These are phyloP conservation scores for Chaetomium olivaceum DNA, from an alignment of 2,329 filamentous ascomycete species.

Conservation along the genomic window DNA sequence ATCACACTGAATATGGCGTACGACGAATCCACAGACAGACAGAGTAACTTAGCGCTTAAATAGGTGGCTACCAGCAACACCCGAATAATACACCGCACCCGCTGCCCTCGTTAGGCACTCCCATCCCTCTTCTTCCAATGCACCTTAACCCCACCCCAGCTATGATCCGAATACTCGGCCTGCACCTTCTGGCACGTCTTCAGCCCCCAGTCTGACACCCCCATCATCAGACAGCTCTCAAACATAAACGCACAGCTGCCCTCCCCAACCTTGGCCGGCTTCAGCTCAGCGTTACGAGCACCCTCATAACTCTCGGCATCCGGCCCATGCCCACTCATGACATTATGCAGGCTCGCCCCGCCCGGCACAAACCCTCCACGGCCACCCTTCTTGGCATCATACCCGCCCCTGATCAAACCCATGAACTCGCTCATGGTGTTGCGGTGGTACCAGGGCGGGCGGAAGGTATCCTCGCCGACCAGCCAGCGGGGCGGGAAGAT, in stretches of 20 bases:
- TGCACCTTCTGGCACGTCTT: conserved; percentile 60
- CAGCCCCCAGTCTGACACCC: conserved; percentile 70
- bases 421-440: conserved; percentile 69
- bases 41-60: too few species aligned
- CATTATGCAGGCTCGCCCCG: conserved; percentile 66
- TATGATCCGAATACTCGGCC: conserved; percentile 75
- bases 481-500: conserved; percentile 74
- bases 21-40: too few species aligned
- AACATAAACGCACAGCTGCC: conserved; percentile 70
- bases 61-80: too few species aligned
- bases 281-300: conserved; percentile 55
- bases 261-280: conserved; percentile 58
- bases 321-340: conserved; percentile 68
- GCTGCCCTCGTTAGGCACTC: neutral
- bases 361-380: conserved; percentile 58
- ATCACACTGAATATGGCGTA: too few species aligned
- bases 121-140: conserved; percentile 52
- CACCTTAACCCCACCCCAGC: conserved; percentile 69
- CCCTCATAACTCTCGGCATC: conserved; percentile 59
- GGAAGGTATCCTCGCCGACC: conserved; percentile 68
- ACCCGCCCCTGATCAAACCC: conserved; percentile 59
- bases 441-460: conserved; percentile 71
- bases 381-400: conserved; percentile 61
- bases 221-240: conserved; percentile 68
- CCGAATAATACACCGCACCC: too few species aligned